Conservation (phyloP, 2,329 filamentous ascomycete genomes). For the Ceratocystis eucalypticola region DNA sequence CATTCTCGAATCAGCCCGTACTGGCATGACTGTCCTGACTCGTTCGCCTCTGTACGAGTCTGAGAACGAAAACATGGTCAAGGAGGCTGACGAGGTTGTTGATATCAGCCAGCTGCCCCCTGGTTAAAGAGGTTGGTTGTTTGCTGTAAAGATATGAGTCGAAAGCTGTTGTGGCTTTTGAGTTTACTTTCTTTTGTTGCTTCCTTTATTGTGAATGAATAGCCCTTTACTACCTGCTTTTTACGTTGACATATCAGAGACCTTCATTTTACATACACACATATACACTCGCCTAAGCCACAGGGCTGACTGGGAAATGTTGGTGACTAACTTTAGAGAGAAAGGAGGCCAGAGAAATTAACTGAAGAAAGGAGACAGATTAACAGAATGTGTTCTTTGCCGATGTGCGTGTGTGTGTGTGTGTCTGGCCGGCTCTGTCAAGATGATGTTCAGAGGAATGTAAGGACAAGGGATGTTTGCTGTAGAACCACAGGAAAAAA, state of each 20-base stretch:
- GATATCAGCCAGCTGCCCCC: constrained; percentile 89
- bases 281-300: neutral
- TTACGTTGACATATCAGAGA: constrained; percentile 88
- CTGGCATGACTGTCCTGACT: constrained; percentile 91
- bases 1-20: constrained; percentile 89
- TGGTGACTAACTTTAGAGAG: neutral
- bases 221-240: constrained; percentile 26
- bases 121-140: constrained; percentile 41
- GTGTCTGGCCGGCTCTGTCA: neutral
- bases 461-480: neutral
- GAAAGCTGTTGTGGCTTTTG: constrained; percentile 10
- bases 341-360: neutral
- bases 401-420: constrained; percentile 9
- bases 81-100: constrained; percentile 88
- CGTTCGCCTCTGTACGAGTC: constrained; percentile 71
- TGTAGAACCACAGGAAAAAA: neutral
- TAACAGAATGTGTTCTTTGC: constrained; percentile 19
- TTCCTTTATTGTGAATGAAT: constrained; percentile 31
- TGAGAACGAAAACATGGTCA: constrained; percentile 56
- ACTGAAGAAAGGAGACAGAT: constrained; percentile 17
- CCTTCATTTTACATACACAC: constrained; percentile 29
- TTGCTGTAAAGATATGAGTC: too few species aligned
- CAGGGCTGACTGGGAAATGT: neutral
- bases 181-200: constrained; percentile 21
- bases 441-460: neutral